Conservation (phyloP, 352 stramenopile genomes). For the Globisporangium mamillatum region DNA sequence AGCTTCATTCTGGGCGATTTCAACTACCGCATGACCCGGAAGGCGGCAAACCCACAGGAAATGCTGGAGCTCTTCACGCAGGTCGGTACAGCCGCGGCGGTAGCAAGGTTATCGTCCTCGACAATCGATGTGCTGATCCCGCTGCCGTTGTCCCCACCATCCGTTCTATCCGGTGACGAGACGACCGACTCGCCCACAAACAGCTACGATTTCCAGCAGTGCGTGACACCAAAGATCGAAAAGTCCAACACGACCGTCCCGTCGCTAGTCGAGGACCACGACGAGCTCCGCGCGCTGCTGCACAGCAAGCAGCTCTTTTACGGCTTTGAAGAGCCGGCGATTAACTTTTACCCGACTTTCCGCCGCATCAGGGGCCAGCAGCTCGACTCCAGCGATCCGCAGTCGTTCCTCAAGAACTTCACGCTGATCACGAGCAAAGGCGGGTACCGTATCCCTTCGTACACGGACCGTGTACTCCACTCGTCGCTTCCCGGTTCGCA, state of each 20-base stretch:
- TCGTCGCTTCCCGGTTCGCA: slow-evolving; percentile 57
- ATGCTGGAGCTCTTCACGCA: slow-evolving; percentile 44
- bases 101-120: background rate
- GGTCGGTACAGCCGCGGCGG: slow-evolving; percentile 5
- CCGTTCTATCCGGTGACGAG: slow-evolving; percentile 18
- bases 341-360: slow-evolving; percentile 79
- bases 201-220: slow-evolving; percentile 39
- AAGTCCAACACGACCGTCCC: slow-evolving; percentile 17
- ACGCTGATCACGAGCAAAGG: slow-evolving; percentile 57
- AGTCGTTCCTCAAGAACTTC: slow-evolving; percentile 54
- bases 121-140: slow-evolving; percentile 14
- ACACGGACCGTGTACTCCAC: slow-evolving; percentile 88
- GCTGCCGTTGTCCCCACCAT: slow-evolving; percentile 8
- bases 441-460: slow-evolving; percentile 79
- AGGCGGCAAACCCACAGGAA: slow-evolving; percentile 38
- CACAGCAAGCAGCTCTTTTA: slow-evolving; percentile 72
- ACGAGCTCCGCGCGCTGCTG: slow-evolving; percentile 66
- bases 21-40: slow-evolving; percentile 82
- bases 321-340: slow-evolving; percentile 69
- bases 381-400: slow-evolving; percentile 28
- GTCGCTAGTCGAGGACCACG: slow-evolving; percentile 57
- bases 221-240: slow-evolving; percentile 43
- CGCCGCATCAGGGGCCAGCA: slow-evolving; percentile 59
- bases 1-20: slow-evolving; percentile 89
- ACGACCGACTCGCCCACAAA: slow-evolving; percentile 23